Evolutionary conservation across 2,329 filamentous ascomycete species (phyloP).

Genomic region (Trichophyton verrucosum): DNA sequence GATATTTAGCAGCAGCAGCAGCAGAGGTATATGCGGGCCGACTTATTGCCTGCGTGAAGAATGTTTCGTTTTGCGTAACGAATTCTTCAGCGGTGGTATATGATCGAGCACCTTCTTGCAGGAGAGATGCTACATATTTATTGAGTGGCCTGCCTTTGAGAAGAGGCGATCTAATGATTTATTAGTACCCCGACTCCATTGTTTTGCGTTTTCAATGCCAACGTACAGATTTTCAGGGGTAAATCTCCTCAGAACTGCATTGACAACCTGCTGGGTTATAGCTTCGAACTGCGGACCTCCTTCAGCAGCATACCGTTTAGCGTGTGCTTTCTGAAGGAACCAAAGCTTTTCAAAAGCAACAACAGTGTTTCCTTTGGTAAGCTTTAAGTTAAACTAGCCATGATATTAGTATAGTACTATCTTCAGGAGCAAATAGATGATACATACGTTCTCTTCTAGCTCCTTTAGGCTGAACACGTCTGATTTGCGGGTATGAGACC

Average conservation of each 20-base stretch:
- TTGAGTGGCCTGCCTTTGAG: constrained; percentile 27
- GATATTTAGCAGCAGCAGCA: constrained; percentile 7
- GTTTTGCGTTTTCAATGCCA: neutral
- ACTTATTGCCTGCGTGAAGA: constrained; percentile 34
- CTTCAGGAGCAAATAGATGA: neutral
- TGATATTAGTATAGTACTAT: neutral
- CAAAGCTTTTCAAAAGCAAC: constrained; percentile 69
- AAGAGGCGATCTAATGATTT: constrained; percentile 18
- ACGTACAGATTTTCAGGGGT: constrained; percentile 22
- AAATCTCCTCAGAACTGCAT: constrained; percentile 18
- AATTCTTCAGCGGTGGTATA: constrained; percentile 13
- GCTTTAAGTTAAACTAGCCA: constrained; percentile 65
- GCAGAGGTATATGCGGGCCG: constrained; percentile 18
- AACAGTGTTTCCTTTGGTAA: constrained; percentile 80
- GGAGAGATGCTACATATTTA: constrained; percentile 43
- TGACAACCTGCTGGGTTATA: constrained; percentile 28
- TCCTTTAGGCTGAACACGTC: constrained; percentile 61
- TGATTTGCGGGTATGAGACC: constrained; percentile 56
- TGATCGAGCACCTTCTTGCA: constrained; percentile 11
- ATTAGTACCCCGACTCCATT: neutral
- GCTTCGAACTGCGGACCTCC: constrained; percentile 33
- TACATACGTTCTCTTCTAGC: constrained; percentile 53
- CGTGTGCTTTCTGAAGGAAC: constrained; percentile 64
- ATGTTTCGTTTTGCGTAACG: constrained; percentile 10
- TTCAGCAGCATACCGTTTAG: constrained; percentile 35